Base-by-base conservation (phyloP, 1,284 basidiomycete genomes). In the Exobasidium rhododendri region DNA sequence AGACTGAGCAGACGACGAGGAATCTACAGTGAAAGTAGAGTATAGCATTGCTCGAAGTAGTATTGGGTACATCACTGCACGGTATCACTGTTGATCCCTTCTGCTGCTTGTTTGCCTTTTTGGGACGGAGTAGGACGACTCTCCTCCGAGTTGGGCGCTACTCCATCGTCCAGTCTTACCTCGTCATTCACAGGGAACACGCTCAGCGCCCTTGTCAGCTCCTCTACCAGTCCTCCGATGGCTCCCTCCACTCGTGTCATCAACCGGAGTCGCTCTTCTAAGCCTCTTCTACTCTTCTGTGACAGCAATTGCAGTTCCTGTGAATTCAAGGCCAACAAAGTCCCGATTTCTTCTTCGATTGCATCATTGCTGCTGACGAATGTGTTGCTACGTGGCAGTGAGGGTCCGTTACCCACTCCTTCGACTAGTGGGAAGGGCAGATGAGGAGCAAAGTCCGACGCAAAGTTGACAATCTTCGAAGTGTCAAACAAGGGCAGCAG, bases 201-300 rank as follows among this genome's bases (percentile, higher is more conserved):
- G 68, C 89, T 91, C 69, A 88, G 83, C 76, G 91, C 82, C 65
- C 86, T 82, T 76, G 88, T 85, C 62, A 94, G 82, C 68, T 93
- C 90, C 71, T 89, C 88, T 55, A 90, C 84, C 67, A 89, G 88
- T 20, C 84, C 82, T 75, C 85, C 85, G 13, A 91, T 83, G 11
- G 86, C 84, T 31, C 82, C 83, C 52, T 89, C 89, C 30, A 92
- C 87, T 31, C 85, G 84, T 80, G 90, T 88, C 29, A 94, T 81
- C 28, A 90, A 84, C 46, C 86, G 83, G 63, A 94, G 81, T 61
- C 91, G 84, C 78, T 92, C 89, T 66, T 92, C 89, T 52, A 94
- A 89, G 3, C 88, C 88, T 69, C 89, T 88, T 52, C 89, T 83
- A 22, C 88, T 89, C 20, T 20, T 29, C 1, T 20, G 17, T 17